Evolutionary conservation across 2,329 filamentous ascomycete species (phyloP).

Genomic region (Cladosporium sp.): DNA sequence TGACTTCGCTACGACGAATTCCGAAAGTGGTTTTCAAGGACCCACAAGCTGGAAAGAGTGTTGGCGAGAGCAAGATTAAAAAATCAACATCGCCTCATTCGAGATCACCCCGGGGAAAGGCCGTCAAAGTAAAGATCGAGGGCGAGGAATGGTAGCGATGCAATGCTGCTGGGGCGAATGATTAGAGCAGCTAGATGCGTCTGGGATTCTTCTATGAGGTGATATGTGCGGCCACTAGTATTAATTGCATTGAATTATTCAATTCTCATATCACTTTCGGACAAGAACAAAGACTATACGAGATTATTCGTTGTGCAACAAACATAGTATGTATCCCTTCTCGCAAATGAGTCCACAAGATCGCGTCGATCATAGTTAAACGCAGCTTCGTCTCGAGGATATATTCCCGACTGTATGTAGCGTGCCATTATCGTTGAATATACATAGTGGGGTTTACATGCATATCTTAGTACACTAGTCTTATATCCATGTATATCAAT

Average conservation of each 20-base stretch:
- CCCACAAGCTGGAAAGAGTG: not conserved
- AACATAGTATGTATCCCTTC: too few relatives aligned
- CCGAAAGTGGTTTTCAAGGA: constrained; percentile 16
- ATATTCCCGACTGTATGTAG: too few relatives aligned
- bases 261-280: not conserved
- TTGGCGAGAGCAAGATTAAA: constrained; percentile 6
- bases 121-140: not conserved
- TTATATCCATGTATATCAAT: too few relatives aligned
- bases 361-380: too few relatives aligned
- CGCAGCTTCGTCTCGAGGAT: too few relatives aligned
- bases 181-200: not conserved
- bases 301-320: too few relatives aligned
- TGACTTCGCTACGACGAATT: constrained; percentile 16
- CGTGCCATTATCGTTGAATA: too few relatives aligned
- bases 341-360: too few relatives aligned
- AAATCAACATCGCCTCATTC: not conserved
- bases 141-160: not conserved
- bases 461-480: too few relatives aligned
- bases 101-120: not conserved
- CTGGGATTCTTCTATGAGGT: not conserved
- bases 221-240: not conserved
- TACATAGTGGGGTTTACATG: too few relatives aligned
- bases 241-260: not conserved
- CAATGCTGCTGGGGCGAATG: not conserved
- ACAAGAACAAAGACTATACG: not conserved